phyloP scores from a whole-genome alignment of 2,329 filamentous ascomycete genomes.

The Ophiostoma quercus region DNA sequence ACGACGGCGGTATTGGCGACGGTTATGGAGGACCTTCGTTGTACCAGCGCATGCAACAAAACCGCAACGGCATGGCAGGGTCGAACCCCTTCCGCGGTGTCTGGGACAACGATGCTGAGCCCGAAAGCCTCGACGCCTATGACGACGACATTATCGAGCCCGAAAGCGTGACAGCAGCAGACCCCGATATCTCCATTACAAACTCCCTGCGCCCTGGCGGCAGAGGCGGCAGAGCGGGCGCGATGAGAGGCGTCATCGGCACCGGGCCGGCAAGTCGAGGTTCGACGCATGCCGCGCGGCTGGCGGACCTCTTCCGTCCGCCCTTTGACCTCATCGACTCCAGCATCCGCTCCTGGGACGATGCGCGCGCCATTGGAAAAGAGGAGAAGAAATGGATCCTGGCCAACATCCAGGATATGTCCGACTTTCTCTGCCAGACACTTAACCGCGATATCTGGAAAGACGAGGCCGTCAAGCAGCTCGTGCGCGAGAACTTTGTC shows the following conservation, averaged over 20 bases:
- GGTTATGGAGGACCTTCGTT: constrained; percentile 46
- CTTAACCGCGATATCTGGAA: constrained; percentile 97
- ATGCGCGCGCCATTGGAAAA: constrained; percentile 78
- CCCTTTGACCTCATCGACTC: constrained; percentile 84
- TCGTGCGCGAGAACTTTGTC: constrained; percentile 86
- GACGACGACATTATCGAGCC: constrained; percentile 8
- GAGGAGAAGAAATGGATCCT: constrained; percentile 89
- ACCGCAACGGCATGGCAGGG: constrained; percentile 26
- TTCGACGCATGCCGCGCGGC: constrained; percentile 40
- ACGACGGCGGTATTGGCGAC: constrained; percentile 41
- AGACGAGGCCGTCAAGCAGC: constrained; percentile 68
- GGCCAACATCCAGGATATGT: constrained; percentile 90
- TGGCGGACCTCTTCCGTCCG: constrained; percentile 88
- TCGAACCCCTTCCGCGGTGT: constrained; percentile 39
- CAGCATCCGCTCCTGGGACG: constrained; percentile 62
- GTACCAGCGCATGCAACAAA: constrained; percentile 53
- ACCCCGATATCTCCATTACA: constrained; percentile 5
- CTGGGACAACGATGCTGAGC: constrained; percentile 34
- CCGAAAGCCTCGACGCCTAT: constrained; percentile 18
- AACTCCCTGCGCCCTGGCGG: background rate
- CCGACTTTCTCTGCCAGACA: constrained; percentile 89
- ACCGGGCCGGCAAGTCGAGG: background rate
- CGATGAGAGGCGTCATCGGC: background rate
- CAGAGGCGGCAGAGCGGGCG: constrained; percentile 12
- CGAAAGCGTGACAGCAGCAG: background rate